These are phyloP conservation scores for Pseudohyphozyma bogoriensis DNA, from an alignment of 768 basidiomycete species.

Conservation along the genomic window DNA sequence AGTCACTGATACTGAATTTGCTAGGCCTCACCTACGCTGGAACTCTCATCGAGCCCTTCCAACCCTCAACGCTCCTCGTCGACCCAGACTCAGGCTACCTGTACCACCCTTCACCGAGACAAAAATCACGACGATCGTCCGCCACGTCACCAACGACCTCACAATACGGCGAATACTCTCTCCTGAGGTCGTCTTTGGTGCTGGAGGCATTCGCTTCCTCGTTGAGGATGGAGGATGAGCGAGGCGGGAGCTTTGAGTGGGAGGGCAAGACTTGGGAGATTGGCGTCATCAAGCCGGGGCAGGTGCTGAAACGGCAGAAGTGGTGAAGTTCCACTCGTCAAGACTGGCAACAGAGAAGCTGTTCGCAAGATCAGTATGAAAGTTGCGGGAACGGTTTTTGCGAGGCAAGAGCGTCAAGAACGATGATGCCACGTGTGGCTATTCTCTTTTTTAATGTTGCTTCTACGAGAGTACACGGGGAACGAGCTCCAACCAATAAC, in stretches of 20 bases:
- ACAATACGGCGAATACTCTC: neutral
- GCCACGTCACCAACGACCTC: neutral
- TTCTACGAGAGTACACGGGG: neutral
- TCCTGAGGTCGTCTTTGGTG: neutral
- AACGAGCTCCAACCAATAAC: constrained; percentile 8
- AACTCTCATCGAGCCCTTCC: neutral
- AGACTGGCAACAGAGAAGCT: no score
- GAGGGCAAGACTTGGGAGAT: neutral
- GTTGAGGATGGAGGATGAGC: neutral
- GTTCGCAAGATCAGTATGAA: no score
- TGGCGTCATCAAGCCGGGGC: no score
- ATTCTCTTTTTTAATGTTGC: no score
- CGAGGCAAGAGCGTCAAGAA: no score
- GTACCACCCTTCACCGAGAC: neutral
- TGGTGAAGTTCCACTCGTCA: no score
- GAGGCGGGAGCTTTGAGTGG: neutral
- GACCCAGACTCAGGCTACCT: neutral
- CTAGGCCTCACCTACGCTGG: neutral
- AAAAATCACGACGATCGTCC: neutral
- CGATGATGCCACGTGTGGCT: no score
- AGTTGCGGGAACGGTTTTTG: no score
- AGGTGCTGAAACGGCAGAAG: no score
- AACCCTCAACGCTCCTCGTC: neutral
- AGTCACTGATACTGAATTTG: no score
- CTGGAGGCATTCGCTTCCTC: neutral